phyloP scores from a whole-genome alignment of 1,284 basidiomycete genomes.

The Porogramme epimiltina region DNA sequence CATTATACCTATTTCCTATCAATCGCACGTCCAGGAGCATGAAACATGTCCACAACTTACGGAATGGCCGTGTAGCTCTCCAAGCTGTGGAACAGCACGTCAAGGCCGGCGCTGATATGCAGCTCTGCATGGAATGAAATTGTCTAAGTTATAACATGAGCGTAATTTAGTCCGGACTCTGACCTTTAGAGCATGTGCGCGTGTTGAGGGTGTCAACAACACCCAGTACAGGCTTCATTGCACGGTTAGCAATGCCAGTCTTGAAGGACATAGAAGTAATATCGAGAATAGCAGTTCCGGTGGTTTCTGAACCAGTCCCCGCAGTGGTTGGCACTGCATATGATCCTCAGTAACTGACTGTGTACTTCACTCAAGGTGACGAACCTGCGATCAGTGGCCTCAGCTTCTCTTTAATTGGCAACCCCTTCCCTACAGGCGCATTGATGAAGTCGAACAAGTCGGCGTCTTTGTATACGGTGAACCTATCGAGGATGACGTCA shows the following conservation, averaged over 20 bases:
- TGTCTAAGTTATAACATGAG: slow-evolving; percentile 22
- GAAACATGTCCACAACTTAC: slow-evolving; percentile 41
- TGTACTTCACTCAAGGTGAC: slow-evolving; percentile 9
- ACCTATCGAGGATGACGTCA: slow-evolving; percentile 43
- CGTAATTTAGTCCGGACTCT: slow-evolving; percentile 12
- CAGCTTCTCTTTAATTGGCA: slow-evolving; percentile 77
- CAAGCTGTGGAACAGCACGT: slow-evolving; percentile 93
- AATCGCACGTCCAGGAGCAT: not conserved
- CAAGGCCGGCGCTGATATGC: slow-evolving; percentile 90
- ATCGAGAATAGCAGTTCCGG: slow-evolving; percentile 96
- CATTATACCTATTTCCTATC: slow-evolving; percentile 65
- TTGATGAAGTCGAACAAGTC: slow-evolving; percentile 97
- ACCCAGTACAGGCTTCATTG: slow-evolving; percentile 88
- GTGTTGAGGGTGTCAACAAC: slow-evolving; percentile 80
- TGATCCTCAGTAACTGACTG: not conserved
- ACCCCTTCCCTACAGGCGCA: slow-evolving; percentile 92
- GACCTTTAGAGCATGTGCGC: slow-evolving; percentile 51
- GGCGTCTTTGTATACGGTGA: slow-evolving; percentile 87
- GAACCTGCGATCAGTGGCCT: slow-evolving; percentile 84
- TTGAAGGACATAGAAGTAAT: slow-evolving; percentile 91
- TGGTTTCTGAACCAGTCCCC: slow-evolving; percentile 97
- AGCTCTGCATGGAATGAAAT: slow-evolving; percentile 55
- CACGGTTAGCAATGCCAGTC: slow-evolving; percentile 93
- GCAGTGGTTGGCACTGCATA: slow-evolving; percentile 87
- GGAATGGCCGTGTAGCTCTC: slow-evolving; percentile 93